Evolutionary conservation across 768 basidiomycete genomes (phyloP).

Genomic region (Lepiota brunneoincarnata): DNA sequence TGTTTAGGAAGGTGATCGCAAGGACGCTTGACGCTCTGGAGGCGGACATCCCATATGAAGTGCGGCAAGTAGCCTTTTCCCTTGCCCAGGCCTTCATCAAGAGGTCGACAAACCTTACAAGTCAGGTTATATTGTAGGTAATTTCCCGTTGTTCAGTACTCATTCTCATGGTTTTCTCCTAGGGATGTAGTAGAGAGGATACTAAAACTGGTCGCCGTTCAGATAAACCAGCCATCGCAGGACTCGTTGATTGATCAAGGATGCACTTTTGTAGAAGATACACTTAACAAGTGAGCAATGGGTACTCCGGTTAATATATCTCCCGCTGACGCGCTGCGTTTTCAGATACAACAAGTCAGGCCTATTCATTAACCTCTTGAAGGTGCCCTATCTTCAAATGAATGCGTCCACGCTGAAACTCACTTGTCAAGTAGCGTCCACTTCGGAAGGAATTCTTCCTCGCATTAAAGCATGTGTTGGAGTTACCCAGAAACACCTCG

Average conservation of each 20-base stretch:
- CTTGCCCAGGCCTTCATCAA: conserved; percentile 62
- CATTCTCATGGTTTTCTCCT: background rate
- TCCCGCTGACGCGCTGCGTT: background rate
- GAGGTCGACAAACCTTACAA: conserved; percentile 26
- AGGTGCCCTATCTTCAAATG: conserved; percentile 33
- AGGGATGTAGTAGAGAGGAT: conserved; percentile 5
- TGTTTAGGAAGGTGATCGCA: conserved; percentile 50
- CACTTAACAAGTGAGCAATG: conserved; percentile 2
- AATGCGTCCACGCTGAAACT: background rate
- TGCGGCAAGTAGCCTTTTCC: conserved; percentile 64
- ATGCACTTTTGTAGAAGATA: background rate
- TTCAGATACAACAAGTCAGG: conserved; percentile 8
- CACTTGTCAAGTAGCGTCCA: conserved; percentile 33
- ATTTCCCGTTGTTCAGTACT: conserved; percentile 16
- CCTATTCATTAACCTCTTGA: conserved; percentile 49
- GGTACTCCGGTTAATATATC: background rate
- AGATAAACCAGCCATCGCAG: background rate
- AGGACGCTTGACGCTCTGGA: conserved; percentile 49
- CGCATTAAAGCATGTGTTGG: conserved; percentile 47
- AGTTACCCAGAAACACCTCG: conserved; percentile 30
- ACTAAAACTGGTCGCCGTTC: background rate
- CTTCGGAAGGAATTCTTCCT: conserved; percentile 47
- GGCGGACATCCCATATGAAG: conserved; percentile 59
- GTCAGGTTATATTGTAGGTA: conserved; percentile 38
- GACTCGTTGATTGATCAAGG: conserved; percentile 9